Evolutionary conservation across 257 asterid genomes (phyloP), one percentile per base, ranked within the genome.

Genomic region (Solanum pinnatisectum): DNA sequence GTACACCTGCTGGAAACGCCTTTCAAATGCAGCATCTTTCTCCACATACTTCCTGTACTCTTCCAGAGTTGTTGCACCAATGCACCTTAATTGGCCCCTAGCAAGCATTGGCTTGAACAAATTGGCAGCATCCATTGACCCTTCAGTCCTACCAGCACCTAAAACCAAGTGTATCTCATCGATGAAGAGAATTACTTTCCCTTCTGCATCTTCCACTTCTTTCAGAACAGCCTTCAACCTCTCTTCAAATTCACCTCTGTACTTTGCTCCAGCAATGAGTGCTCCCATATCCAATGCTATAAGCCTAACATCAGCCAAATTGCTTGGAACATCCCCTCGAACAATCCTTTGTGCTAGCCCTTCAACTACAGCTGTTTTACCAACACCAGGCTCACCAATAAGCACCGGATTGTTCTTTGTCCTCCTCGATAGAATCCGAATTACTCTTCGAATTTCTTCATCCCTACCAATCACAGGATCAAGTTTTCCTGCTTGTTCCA

Each of bases 41-140:
- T 95, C 98, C 56, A 94, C 96, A 85, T 95, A 94, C 42, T 94
- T 94, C 87, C 96, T 84, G 10, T 94, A 94, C 90, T 94, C 98
- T 83, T 93, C 95, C 2, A 95, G 89, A 13, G 96, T 94, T 0
- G 96, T 95, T 0, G 96, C 96, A 14, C 98, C 96, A 81, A 95
- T 95, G 56, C 96, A 95, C 90, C 96, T 89, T 84, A 94, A 16
- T 42, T 94, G 98, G 20, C 96, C 98, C 89, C 96, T 89, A 0
- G 98, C 96, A 37, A 95, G 98, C 98, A 95, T 95, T 9, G 96
- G 98, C 74, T 95, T 95, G n/a, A 95, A 91, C 74, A 95, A 87
- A 74, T 93, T 94, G 11, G 95, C 98, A 3, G 98, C 98, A 32
- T 93, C 98, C 96, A 94, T 94, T 0, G 98, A 95, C 8, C 96